These are phyloP conservation scores for Colletotrichum sp. DNA, from an alignment of 2,329 filamentous ascomycete genomes.

Conservation along the genomic window DNA sequence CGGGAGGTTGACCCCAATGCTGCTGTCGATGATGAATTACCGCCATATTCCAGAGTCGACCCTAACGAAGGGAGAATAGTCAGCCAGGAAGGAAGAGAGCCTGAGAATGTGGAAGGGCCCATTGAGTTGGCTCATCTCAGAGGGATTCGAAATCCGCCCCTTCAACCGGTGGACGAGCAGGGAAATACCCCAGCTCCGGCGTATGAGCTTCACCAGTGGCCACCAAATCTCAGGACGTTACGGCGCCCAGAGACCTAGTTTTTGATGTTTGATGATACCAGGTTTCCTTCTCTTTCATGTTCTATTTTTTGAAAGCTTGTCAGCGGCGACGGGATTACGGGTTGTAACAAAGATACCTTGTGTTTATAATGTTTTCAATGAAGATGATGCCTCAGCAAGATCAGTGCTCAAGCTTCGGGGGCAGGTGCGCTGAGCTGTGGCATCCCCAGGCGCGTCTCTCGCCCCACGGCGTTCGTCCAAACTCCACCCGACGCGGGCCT, in stretches of 20 bases:
- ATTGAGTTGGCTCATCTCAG: not conserved
- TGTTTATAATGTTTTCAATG: not conserved
- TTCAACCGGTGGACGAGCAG: not conserved
- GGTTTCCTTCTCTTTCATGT: not conserved
- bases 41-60: slow-evolving; percentile 9
- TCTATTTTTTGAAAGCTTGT: not conserved
- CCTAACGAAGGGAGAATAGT: not conserved
- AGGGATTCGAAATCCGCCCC: not conserved
- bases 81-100: not conserved
- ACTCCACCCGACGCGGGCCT: not conserved
- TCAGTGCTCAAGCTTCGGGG: not conserved
- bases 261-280: not conserved
- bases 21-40: not conserved
- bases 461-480: not conserved
- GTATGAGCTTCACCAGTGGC: not conserved
- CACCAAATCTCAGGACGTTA: not conserved
- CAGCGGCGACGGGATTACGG: not conserved
- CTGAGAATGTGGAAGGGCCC: not conserved
- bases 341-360: not conserved
- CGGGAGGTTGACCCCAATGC: not conserved
- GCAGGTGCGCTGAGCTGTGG: not conserved
- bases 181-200: not conserved
- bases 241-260: not conserved
- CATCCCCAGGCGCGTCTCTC: not conserved
- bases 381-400: not conserved